phyloP scores from a whole-genome alignment of 2,329 filamentous ascomycete genomes.

The Colletotrichum brevisporum region DNA sequence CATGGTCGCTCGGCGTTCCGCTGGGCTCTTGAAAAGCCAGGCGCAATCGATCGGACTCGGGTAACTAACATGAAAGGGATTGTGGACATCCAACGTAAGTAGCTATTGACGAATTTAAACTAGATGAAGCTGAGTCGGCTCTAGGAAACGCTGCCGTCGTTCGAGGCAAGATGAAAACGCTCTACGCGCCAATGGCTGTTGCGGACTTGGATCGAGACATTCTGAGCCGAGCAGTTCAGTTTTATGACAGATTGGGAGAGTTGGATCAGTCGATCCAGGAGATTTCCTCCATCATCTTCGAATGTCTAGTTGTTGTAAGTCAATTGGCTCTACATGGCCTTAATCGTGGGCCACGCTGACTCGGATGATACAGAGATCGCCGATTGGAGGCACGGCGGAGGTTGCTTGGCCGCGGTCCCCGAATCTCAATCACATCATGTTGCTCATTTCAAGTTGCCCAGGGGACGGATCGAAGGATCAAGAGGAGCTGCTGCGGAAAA shows the following conservation, averaged over 20 bases:
- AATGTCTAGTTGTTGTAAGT: conserved; percentile 24
- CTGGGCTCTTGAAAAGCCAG: conserved; percentile 27
- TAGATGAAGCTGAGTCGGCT: background rate
- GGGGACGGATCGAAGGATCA: conserved; percentile 18
- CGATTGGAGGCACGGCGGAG: conserved; percentile 21
- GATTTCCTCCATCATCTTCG: conserved; percentile 19
- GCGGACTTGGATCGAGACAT: conserved; percentile 14
- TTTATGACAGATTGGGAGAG: conserved; percentile 13
- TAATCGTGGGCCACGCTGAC: background rate
- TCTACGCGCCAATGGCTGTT: conserved; percentile 31
- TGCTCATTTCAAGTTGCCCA: conserved; percentile 24
- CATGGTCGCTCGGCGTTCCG: conserved; percentile 14
- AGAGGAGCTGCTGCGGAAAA: conserved; percentile 14
- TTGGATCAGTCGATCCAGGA: conserved; percentile 18
- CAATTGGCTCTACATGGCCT: too few species aligned
- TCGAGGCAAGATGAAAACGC: conserved; percentile 31
- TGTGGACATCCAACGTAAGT: conserved; percentile 23
- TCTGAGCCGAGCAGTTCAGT: conserved; percentile 8
- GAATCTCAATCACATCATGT: conserved; percentile 12
- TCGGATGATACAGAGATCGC: background rate
- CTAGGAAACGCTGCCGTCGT: conserved; percentile 18
- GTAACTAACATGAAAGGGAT: conserved; percentile 32
- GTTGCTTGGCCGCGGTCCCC: conserved; percentile 28
- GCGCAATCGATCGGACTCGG: conserved; percentile 22
- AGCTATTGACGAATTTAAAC: too few species aligned